Conservation (phyloP, 805 yeast genomes). For the Clavispora santaluciae region DNA sequence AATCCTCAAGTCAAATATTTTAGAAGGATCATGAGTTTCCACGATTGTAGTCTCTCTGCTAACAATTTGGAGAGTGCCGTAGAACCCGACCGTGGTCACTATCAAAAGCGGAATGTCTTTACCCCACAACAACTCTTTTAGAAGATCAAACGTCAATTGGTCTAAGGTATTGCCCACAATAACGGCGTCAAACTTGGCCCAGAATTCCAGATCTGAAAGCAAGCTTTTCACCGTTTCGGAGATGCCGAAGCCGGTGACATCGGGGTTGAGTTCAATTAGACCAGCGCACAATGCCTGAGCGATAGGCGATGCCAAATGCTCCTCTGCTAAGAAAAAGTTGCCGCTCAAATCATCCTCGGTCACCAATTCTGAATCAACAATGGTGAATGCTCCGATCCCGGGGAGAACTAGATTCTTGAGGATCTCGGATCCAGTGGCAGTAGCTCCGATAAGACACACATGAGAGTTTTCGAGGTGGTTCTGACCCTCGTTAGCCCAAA, state of each 20-base stretch:
- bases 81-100: slow-evolving; percentile 56
- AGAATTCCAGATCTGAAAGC: slow-evolving; percentile 19
- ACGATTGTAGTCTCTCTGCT: slow-evolving; percentile 59
- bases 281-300: slow-evolving; percentile 36
- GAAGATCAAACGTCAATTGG: slow-evolving; percentile 12
- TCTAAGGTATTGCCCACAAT: slow-evolving; percentile 32
- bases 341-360: slow-evolving; percentile 42
- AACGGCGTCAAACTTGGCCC: slow-evolving; percentile 51
- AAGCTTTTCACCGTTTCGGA: slow-evolving; percentile 11
- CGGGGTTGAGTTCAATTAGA: slow-evolving; percentile 57
- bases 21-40: slow-evolving; percentile 67
- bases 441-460: slow-evolving; percentile 57
- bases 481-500: slow-evolving; percentile 86
- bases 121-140: slow-evolving; percentile 38
- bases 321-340: slow-evolving; percentile 56
- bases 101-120: slow-evolving; percentile 51
- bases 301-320: slow-evolving; percentile 38
- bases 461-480: slow-evolving; percentile 48
- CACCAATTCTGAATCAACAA: slow-evolving; percentile 47
- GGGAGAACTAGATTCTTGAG: slow-evolving; percentile 77
- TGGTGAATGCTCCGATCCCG: slow-evolving; percentile 58
- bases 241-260: slow-evolving; percentile 39
- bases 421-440: slow-evolving; percentile 58
- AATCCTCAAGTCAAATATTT: slow-evolving; percentile 61
- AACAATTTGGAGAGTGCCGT: slow-evolving; percentile 52